Base-by-base conservation (phyloP, 306 rosid species). In the Rosa persica region DNA sequence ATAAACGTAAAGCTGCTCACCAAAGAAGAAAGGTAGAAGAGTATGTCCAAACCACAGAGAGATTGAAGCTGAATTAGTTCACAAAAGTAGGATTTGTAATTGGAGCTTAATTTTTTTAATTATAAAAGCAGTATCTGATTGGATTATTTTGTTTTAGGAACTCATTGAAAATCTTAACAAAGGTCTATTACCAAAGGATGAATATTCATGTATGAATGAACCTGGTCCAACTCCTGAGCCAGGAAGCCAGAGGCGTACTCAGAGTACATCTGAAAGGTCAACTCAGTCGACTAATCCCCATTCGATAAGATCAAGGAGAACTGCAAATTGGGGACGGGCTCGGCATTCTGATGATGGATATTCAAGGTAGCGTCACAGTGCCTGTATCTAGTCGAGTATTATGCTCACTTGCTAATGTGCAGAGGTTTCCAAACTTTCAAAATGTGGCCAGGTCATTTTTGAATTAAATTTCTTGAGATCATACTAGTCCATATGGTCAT, bases 291-390 rank as follows among this genome's bases (percentile, higher is more conserved):
- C 85, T 64, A 89, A 86, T 72, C 93, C 95, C 58, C 85, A 84
- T 78, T 89, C 97, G 8, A 85, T 83, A 76, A 92, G 89, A 88
- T 90, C 98, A 65, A 88, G 93, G 85, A 89, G 98, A 69, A 95
- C 98, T 5, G 93, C 94, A 76, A 95, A 95, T 70, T 95, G 98
- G 98, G 98, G 89, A 44, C 81, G 87, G 12, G 7, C 87, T 70
- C 85, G 88, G 51, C 39, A 42, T 58, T 91, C 98, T 3, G 98
- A 92, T 38, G 97, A 95, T 83, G 98, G 92, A 86, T 87, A 87
- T 66, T 91, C 98, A 82, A 92, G 93, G 98, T 94, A 57, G 47
- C 36, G 47, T 65, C 16, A 36, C 30, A 67, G 61, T 42, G 54
- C 62, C 39, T 12, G 2, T 38, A 72, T 51, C 64, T 72, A 5